phyloP scores from a whole-genome alignment of 1,284 basidiomycete genomes.

The Stereum hirsutum region DNA sequence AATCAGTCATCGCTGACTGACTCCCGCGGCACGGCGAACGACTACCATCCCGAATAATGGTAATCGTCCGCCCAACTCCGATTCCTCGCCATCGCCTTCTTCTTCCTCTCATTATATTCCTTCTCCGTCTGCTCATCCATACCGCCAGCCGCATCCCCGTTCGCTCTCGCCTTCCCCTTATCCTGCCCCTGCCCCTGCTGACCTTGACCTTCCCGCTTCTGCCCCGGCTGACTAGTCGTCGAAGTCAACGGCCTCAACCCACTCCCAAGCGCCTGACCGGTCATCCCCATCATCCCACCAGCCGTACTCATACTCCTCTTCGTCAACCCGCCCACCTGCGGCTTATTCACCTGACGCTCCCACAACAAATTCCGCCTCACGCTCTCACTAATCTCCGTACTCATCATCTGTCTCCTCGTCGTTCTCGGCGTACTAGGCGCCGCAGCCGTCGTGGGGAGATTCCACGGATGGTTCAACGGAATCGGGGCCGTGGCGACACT shows the following conservation, averaged over 20 bases:
- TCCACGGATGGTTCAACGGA: slow-evolving; percentile 62
- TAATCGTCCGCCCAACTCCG: slow-evolving; percentile 65
- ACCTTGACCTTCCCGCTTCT: slow-evolving; percentile 18
- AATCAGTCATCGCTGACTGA: not conserved
- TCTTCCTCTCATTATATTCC: slow-evolving; percentile 28
- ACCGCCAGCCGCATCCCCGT: slow-evolving; percentile 10
- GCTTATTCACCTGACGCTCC: slow-evolving; percentile 68
- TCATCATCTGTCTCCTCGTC: slow-evolving; percentile 76
- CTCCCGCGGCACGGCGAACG: slow-evolving; percentile 1
- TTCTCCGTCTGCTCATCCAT: slow-evolving; percentile 11
- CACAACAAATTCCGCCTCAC: slow-evolving; percentile 77
- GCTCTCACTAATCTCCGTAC: slow-evolving; percentile 80
- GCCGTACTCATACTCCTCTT: no score
- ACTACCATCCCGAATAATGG: slow-evolving; percentile 56
- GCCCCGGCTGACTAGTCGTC: slow-evolving; percentile 21
- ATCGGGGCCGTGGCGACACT: slow-evolving; percentile 36
- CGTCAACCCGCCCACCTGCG: slow-evolving; percentile 31
- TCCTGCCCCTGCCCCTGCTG: no score
- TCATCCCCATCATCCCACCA: no score
- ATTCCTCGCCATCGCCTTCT: slow-evolving; percentile 44
- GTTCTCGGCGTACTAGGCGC: slow-evolving; percentile 78
- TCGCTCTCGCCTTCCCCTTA: slow-evolving; percentile 3
- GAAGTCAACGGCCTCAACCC: slow-evolving; percentile 34
- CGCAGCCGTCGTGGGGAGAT: slow-evolving; percentile 56
- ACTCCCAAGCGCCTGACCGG: slow-evolving; percentile 21